phyloP scores from a whole-genome alignment of 129 eudicot species.

The Helianthus tuberosus region DNA sequence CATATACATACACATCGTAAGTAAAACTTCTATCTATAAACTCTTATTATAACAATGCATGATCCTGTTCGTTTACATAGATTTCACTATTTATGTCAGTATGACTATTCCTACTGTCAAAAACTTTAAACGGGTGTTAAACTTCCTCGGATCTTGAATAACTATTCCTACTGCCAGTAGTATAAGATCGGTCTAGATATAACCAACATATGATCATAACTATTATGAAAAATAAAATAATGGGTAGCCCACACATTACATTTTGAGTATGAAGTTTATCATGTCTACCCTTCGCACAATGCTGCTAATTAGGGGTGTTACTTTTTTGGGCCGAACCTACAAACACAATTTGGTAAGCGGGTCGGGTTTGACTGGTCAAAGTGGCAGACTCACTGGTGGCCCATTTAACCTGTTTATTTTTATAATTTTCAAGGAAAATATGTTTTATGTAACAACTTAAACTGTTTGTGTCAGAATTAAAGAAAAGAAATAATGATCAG shows the following conservation, averaged over 20 bases:
- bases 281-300: not conserved
- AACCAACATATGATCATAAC: not conserved
- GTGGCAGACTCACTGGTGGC: too few species aligned
- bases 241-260: not conserved
- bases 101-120: not conserved
- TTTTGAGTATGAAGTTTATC: not conserved
- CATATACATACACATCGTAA: too few species aligned
- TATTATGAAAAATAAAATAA: not conserved
- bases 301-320: not conserved
- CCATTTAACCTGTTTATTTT: too few species aligned
- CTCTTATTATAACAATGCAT: not conserved
- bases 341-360: too few species aligned
- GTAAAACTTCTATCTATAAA: too few species aligned
- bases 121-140: not conserved
- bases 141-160: not conserved
- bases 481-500: too few species aligned
- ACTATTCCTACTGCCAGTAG: not conserved
- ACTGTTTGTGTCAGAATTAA: too few species aligned
- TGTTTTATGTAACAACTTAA: too few species aligned
- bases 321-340: too few species aligned
- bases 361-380: too few species aligned
- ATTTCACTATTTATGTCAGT: not conserved
- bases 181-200: not conserved
- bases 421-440: too few species aligned
- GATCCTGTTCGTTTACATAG: not conserved